Evolutionary conservation across 2,329 filamentous ascomycete genomes (phyloP), one percentile per base, ranked within the genome.

Genomic region (Talaromyces rugulosus): DNA sequence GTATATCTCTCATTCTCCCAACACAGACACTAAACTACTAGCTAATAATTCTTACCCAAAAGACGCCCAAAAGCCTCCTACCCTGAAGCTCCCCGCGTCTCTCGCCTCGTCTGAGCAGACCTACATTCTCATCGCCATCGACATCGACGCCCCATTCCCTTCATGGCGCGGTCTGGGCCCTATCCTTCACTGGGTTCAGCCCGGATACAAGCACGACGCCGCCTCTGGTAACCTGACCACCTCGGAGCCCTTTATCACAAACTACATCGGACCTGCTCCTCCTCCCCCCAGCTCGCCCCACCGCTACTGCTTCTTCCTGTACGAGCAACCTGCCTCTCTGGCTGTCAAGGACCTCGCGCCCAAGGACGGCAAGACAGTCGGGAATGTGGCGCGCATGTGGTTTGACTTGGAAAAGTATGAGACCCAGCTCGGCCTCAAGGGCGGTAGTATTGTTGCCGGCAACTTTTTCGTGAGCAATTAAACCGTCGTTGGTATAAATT

Each of bases 171-270:
- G 79, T 31, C 69, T 82, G 0, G 75, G 79, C 5, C 81, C 82
- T 1, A 73, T 82, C 34, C 66, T 82, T 58, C 82, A 83, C 70
- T 82, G 79, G 74, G 69, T 81, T 55, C 79, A 82, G 63, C 75
- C 77, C 0, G 76, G 76, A 42, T 66, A 81, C 58, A 65, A 67
- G 31, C 31, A 36, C 9, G 62, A 60, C 11, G 44, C 62, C 14
- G 31, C 31, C 6, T 54, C 58, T 14, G 58, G 58, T 14, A 18
- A 27, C 8, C 28, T 63, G 16, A 40, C 28, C 12, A 50, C 59
- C 14, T 54, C 62, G 3, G 62, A 57, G 4, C 50, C 58, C 7
- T 60, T 58, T 12, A 63, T 63, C 27, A 5, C 54, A 30, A 61
- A 63, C 55, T 63, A 61, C 50, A 63, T 63, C 14, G 54, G 47